phyloP scores from a whole-genome alignment of 2,329 filamentous ascomycete genomes.

The Cladorrhinum sp. region DNA sequence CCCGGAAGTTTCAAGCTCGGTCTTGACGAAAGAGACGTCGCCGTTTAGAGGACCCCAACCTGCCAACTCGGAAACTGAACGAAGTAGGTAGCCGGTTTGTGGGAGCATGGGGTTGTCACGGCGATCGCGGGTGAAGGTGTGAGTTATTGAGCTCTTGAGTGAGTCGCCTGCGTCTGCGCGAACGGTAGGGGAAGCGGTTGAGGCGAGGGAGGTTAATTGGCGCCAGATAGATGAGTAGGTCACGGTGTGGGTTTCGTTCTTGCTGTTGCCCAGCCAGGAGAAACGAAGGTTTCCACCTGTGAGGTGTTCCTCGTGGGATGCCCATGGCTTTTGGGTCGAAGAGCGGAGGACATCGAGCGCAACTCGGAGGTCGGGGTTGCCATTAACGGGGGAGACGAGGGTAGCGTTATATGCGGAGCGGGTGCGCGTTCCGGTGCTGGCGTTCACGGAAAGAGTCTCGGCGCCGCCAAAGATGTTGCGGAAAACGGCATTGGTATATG shows the following conservation, averaged over 20 bases:
- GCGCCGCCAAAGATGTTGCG: constrained; percentile 94
- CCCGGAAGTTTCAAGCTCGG: constrained; percentile 77
- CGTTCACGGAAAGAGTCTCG: constrained; percentile 83
- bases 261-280: constrained; percentile 61
- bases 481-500: constrained; percentile 81
- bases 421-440: constrained; percentile 84
- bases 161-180: constrained; percentile 84
- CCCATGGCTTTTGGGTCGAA: constrained; percentile 85
- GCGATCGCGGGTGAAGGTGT: constrained; percentile 75
- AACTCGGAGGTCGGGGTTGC: constrained; percentile 76
- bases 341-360: constrained; percentile 79
- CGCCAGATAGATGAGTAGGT: constrained; percentile 82
- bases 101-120: constrained; percentile 85
- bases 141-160: constrained; percentile 81
- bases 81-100: constrained; percentile 74
- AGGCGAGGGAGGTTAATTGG: constrained; percentile 76
- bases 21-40: constrained; percentile 91
- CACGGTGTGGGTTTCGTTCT: constrained; percentile 70
- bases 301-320: constrained; percentile 86
- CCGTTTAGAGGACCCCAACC: constrained; percentile 80
- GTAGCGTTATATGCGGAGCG: constrained; percentile 86
- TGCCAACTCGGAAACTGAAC: constrained; percentile 77
- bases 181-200: constrained; percentile 75
- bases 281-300: constrained; percentile 75
- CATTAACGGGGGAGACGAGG: constrained; percentile 77